Conservation (phyloP, 768 basidiomycete genomes). For the Neoboletus brunneissimus region DNA sequence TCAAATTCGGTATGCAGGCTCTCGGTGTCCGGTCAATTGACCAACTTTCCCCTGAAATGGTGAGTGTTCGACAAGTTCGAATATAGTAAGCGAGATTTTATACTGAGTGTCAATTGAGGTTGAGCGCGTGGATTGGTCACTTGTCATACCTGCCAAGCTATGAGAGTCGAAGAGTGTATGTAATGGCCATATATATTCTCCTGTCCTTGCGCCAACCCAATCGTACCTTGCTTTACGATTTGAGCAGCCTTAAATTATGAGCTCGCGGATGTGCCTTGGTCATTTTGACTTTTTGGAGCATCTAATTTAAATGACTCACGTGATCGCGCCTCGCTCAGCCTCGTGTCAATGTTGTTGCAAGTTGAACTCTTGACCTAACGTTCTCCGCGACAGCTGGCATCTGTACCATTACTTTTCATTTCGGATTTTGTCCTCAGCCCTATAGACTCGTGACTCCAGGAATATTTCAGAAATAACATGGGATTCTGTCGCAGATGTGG, state of each 20-base stretch:
- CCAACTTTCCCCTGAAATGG: conserved; percentile 75
- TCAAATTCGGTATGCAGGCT: conserved; percentile 70
- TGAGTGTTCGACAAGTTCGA: conserved; percentile 38
- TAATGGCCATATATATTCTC: neutral
- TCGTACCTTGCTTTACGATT: neutral
- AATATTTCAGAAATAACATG: conserved; percentile 41
- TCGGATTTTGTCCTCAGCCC: neutral
- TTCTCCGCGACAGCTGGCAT: neutral
- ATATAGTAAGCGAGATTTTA: neutral
- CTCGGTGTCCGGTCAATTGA: conserved; percentile 64
- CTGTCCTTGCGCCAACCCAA: neutral
- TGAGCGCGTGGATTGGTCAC: conserved; percentile 68
- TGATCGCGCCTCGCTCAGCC: conserved; percentile 14
- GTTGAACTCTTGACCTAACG: conserved; percentile 2
- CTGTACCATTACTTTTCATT: neutral
- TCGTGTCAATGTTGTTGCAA: conserved; percentile 11
- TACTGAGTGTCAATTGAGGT: conserved; percentile 37
- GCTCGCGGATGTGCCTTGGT: neutral
- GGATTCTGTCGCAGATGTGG: conserved; percentile 86
- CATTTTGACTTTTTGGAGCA: too few species aligned
- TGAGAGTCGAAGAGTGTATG: conserved; percentile 13
- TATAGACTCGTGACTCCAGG: neutral
- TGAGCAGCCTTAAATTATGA: neutral
- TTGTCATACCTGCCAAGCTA: conserved; percentile 27
- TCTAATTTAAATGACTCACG: conserved; percentile 10